Evolutionary conservation across 345 rosid genomes (phyloP), one percentile per base, ranked within the genome.

Genomic region (Citrus mangshanensis): DNA sequence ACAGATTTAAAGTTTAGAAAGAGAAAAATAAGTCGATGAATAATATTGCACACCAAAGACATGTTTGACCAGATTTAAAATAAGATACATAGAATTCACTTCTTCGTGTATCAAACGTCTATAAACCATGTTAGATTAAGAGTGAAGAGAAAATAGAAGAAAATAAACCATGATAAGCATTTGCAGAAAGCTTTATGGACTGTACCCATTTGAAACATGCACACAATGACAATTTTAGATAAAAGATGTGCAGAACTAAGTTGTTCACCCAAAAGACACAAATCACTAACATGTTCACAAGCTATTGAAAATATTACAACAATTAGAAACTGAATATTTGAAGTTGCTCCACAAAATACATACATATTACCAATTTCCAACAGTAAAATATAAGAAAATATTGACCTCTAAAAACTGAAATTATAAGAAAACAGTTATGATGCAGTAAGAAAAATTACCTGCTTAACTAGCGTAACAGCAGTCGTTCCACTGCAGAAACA

Each of bases 401-500:
- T 51, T 49, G 68, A 60, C 4, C 7, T 58, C 51, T 27, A 38
- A 71, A 46, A 9, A 16, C 37, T 24, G 51, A 51, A 27, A 32
- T 59, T 32, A 21, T 14, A 18, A 37, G 65, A 78, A 56, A 42
- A 9, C 7, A 60, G 55, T 32, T 59, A 21, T 32, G 69, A 28
- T 30, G n/a, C 54, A 14, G n/a, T 67, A 61, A 32, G 75, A 68
- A 38, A 32, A 74, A 78, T 30, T 87, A 93, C 99, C 99, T 89
- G 95, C 75, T 93, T 95, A 68, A 95, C 88, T 86, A 93, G 83
- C 77, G 93, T 89, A 68, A 95, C 99, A 22, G 98, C 95, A 73
- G 99, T 95, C 9, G 99, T 78, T 40, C 99, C 99, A 35, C 99
- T 95, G 92, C 99, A 95, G 90, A 93, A 93, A 84, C 99, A 93